Conservation (phyloP, 139 green algal species). For the Tetratostichococcus sp. region DNA sequence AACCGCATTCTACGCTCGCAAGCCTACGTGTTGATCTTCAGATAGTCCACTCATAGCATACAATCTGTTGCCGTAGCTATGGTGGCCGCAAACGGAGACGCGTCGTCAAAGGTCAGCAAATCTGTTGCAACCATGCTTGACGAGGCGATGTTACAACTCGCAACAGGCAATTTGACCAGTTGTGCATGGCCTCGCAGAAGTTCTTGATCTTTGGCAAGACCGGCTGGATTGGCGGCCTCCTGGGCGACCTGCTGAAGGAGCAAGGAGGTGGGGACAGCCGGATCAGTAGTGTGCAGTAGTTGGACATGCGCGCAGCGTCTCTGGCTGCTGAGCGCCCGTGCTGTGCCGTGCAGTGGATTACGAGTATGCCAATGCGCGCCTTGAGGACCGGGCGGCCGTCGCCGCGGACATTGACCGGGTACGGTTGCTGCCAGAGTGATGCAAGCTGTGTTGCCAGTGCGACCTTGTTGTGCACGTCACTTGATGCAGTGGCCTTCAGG, state of each 20-base stretch:
- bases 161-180: no score
- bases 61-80: neutral
- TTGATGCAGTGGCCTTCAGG: no score
- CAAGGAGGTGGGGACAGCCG: slow-evolving; percentile 57
- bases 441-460: no score
- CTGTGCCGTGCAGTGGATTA: slow-evolving; percentile 38
- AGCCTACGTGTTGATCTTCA: no score
- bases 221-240: slow-evolving; percentile 86
- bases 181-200: no score
- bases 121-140: no score
- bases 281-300: no score
- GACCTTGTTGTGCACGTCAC: no score
- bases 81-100: neutral
- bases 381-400: slow-evolving; percentile 83
- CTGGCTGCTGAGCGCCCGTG: neutral
- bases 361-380: slow-evolving; percentile 73
- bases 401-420: slow-evolving; percentile 86
- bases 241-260: slow-evolving; percentile 72
- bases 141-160: no score
- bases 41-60: neutral
- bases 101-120: neutral
- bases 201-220: slow-evolving; percentile 87
- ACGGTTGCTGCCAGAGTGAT: slow-evolving; percentile 4
- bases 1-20: no score
- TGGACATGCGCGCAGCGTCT: neutral